A percentile compares a stretch with the other conserved stretches of the same genome.
These are phyloP conservation scores for Cercospora nicotianae DNA, from an alignment of 2,329 filamentous ascomycete genomes.

Conservation along the genomic window DNA sequence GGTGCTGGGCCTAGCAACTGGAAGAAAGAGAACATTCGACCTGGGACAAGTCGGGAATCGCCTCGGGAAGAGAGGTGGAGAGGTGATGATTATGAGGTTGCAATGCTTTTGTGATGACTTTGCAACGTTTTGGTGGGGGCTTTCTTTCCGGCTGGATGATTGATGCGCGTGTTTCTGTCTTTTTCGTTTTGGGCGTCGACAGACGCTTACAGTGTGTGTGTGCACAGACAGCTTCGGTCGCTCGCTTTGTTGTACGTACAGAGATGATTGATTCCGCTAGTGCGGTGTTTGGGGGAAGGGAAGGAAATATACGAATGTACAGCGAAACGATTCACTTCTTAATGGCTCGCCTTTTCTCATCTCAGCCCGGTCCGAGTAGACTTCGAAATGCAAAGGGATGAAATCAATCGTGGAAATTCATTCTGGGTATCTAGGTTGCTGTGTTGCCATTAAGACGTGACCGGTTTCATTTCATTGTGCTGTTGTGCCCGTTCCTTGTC, in stretches of 20 bases:
- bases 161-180: not conserved
- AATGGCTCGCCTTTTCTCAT: not conserved
- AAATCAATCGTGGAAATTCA: not conserved
- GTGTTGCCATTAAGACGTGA: not conserved
- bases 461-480: not conserved
- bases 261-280: not conserved
- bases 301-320: not conserved
- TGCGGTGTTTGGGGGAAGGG: not conserved
- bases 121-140: not conserved
- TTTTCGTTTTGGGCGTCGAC: not conserved
- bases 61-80: not conserved
- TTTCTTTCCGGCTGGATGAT: not conserved
- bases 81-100: slow-evolving; percentile 2
- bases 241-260: slow-evolving; percentile 1
- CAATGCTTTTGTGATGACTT: not conserved
- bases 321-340: not conserved
- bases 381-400: not conserved
- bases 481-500: not conserved
- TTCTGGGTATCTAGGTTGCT: not conserved
- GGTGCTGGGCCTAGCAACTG: not conserved
- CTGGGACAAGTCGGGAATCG: not conserved
- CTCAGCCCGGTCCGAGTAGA: not conserved
- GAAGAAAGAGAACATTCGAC: slow-evolving; percentile 6
- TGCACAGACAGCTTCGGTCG: not conserved
- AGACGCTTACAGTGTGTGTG: not conserved